A percentile compares a stretch with the other conserved stretches of the same genome.
Conservation (phyloP, 148 eudicot genomes). For the Silene uniflora region DNA sequence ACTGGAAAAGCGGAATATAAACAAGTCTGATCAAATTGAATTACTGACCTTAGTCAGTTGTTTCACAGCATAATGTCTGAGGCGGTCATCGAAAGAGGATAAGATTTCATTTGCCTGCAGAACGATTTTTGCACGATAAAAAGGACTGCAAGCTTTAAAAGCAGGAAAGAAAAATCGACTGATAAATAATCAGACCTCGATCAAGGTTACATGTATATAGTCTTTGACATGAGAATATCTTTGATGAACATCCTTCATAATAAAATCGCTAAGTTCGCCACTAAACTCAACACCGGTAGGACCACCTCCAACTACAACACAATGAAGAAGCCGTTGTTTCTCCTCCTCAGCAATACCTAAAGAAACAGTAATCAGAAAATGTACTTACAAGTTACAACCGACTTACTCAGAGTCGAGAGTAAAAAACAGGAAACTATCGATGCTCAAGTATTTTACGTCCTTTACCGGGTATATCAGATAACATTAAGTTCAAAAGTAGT, state of each 20-base stretch:
- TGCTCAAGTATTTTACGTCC: not conserved
- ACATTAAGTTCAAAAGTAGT: conserved; percentile 80
- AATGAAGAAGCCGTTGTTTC: conserved; percentile 71
- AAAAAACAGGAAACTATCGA: not conserved
- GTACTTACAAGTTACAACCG: not conserved
- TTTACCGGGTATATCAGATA: conserved; percentile 94
- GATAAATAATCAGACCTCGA: conserved; percentile 52
- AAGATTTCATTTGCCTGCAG: conserved; percentile 85
- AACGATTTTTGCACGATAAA: not conserved
- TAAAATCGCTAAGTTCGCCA: conserved; percentile 96
- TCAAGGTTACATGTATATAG: conserved; percentile 79
- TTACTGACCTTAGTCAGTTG: conserved; percentile 78
- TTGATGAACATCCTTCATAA: conserved; percentile 75
- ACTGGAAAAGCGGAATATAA: not conserved
- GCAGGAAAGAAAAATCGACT: not conserved
- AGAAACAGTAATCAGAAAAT: conserved; percentile 7
- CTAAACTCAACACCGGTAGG: conserved; percentile 99
- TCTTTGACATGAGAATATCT: conserved; percentile 88
- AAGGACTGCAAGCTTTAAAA: not conserved
- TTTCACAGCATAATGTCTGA: conserved; percentile 70
- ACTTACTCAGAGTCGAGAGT: not conserved
- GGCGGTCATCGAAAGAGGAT: conserved; percentile 94
- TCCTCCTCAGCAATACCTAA: conserved; percentile 82
- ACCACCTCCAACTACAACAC: conserved; percentile 98
- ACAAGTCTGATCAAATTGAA: conserved; percentile 3